A percentile compares a stretch with the other conserved stretches of the same genome.
phyloP scores from a whole-genome alignment of 1,284 basidiomycete genomes.

The Tylopilus sp. region DNA sequence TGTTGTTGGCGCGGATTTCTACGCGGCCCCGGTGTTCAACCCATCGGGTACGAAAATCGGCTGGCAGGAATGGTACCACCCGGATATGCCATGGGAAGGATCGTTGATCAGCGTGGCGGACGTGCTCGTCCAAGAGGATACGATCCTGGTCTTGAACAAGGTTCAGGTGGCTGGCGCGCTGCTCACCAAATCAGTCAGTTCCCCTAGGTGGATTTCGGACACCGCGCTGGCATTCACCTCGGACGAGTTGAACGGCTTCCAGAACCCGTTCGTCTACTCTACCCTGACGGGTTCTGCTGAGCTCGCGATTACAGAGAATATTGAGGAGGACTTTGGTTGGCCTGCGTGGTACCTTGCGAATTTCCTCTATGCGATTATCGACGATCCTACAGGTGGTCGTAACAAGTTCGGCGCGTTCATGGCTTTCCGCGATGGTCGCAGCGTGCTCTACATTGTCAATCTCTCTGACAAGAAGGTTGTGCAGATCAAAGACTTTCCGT shows the following conservation, averaged over 20 bases:
- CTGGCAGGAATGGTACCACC: conserved; percentile 82
- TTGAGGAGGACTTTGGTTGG: conserved; percentile 65
- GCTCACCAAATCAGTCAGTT: conserved; percentile 60
- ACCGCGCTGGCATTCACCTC: conserved; percentile 73
- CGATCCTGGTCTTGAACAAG: conserved; percentile 39
- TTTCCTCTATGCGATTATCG: conserved; percentile 61
- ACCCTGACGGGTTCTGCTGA: conserved; percentile 42
- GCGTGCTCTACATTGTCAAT: conserved; percentile 60
- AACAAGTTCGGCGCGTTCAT: conserved; percentile 57
- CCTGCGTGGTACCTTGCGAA: conserved; percentile 67
- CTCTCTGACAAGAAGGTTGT: conserved; percentile 46
- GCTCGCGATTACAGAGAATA: conserved; percentile 56
- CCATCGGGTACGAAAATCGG: conserved; percentile 73
- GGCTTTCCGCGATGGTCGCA: conserved; percentile 62
- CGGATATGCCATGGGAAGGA: conserved; percentile 88
- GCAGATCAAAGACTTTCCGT: conserved; percentile 54
- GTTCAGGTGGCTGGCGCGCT: conserved; percentile 60
- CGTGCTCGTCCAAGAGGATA: conserved; percentile 51
- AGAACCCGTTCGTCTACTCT: conserved; percentile 74
- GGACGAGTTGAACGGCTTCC: conserved; percentile 67
- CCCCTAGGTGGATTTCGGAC: conserved; percentile 70
- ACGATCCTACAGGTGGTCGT: conserved; percentile 34
- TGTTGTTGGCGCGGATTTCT: conserved; percentile 68
- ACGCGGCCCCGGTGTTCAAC: conserved; percentile 67
- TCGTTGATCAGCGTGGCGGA: conserved; percentile 69